Base-by-base conservation (phyloP, 2,329 filamentous ascomycete species). In the Aspergillus thermomutatus region DNA sequence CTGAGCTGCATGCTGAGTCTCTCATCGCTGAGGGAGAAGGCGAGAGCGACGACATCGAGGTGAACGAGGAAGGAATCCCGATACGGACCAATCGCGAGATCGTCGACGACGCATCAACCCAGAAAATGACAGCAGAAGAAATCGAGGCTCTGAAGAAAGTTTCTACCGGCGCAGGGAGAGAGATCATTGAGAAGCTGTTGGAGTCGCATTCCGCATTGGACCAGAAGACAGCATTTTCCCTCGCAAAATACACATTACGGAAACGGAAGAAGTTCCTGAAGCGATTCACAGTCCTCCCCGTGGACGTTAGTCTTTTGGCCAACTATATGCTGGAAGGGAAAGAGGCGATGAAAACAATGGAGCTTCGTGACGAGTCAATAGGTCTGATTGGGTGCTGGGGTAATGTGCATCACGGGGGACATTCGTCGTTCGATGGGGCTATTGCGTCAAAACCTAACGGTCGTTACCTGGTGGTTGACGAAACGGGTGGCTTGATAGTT, bases 191-290 rank as follows among this genome's bases (percentile, higher is more conserved):
- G n/a, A 96, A 92, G 75, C 86, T 99, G 26, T 84, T 99, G 74
- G 83, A 92, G 28, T 94, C 92, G 46, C 94, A 99, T 74, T 87
- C 90, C 19, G 90, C 88, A 1, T 82, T 99, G 46, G 92, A 96
- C 64, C 89, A 97, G 77, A 99, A 99, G 81, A 97, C 94, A 0
- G 83, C 87, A 0, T 99, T 95, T 69, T 95, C 92, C 2, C 80
- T 97, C 56, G 92, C 93, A 46, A 99, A 99, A 74, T 99, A 99
- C 76, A 96, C 94, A 68, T 79, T 97, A 19, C 82, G 96, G 48
- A 99, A 99, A 78, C 89, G 90, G 62, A 92, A 88, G 71, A 99
- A 99, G 75, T 97, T 96, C 72, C 83, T 97, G 61, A 87, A 89
- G 66, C 83, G 92, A 11, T 97, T 99, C 69, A 91, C 89, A 0